Base-by-base conservation (phyloP, 495 filamentous ascomycete species). In the Neurospora sp. region DNA sequence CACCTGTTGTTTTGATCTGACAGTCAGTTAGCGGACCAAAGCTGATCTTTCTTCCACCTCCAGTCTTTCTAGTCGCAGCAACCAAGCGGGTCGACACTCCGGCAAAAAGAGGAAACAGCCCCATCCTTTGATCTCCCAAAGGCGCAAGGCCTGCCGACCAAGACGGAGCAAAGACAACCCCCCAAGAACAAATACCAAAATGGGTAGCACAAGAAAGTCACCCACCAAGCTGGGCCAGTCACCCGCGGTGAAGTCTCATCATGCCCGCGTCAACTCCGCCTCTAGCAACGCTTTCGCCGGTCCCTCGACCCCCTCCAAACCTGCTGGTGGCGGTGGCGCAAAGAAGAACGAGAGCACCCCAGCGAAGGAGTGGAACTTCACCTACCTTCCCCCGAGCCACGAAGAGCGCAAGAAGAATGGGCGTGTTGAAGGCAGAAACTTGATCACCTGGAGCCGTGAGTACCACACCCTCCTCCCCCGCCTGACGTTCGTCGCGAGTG, bases 401-500 rank as follows among this genome's bases (percentile, higher is more conserved):
- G 48, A 76, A 5, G 66, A 76, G 40, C 21, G 59, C 4, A 40
- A 71, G 37, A 72, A 62, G 48, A 82, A 82, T 42, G 81, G 81
- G 39, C 78, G 81, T 9, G 70, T 76, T 5, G 69, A 72, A 15
- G 81, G 81, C 62, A 78, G 81, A 0, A 80, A 78, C 54, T 70
- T 82, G 8, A 77, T 82, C 9, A 74, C 77, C 38, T 82, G 81
- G 81, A 79, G 74, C 62, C 75, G 81, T 82, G 73, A 79, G 81
- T 80, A 21, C 6, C 13, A 45, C 21, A 21, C 43, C 48, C 11
- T 59, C 21, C 45, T 21, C 39, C 13, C 39, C 39, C 39, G 15
- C 39, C 11, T 3, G 13, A n/a, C 5, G 31, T 15, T 48, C n/a
- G 19, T 21, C 39, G 24, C 31, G 19, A 1, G 2, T 71, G 11